Evolutionary conservation across 2,329 filamentous ascomycete genomes (phyloP), one percentile per base, ranked within the genome.

Genomic region (Bretziella fagacearum): DNA sequence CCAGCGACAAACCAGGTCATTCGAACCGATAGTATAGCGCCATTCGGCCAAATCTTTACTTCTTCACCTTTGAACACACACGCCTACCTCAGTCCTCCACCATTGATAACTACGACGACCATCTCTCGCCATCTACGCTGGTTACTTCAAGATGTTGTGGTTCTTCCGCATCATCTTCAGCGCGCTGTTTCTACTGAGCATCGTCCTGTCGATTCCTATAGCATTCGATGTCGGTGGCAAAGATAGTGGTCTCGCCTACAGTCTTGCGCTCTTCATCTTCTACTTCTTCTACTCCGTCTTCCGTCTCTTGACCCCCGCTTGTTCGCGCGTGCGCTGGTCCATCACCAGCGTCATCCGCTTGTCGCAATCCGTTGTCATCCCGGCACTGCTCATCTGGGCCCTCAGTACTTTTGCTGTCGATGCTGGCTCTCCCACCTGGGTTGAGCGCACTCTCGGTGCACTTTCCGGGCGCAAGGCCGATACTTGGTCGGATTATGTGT

Each of bases 181-280:
- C 65, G 71, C 80, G 60, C 65, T 84, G 64, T 96, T 95, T 66
- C 78, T 96, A 57, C 73, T 87, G 64, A 83, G 83, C 65, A 86
- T 95, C 62, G 79, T 96, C 59, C 82, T 96, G 60, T 94, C 86
- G 52, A 91, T 98, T 60, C 91, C 91, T 52, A 79, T 98, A 60
- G 84, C 89, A 58, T 96, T 96, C 68, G 91, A 98, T 74, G 89
- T 96, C 58, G 91, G 91, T 60, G 91, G 91, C 52, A 80, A 85
- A 58, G 87, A 91, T 56, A 93, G 86, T 59, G 91, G 91, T 51
- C 72, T 98, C 58, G 89, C 86, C 53, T 96, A 93, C 68, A 95
- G 86, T 59, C 74, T 96, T 46, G 77, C 83, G 41, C 75, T 96
- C 47, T 87, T 89, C 55, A 70, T 74, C 57, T 96, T 93, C 70